Conservation (phyloP, 768 basidiomycete species). For the Termitomyces sp. region DNA sequence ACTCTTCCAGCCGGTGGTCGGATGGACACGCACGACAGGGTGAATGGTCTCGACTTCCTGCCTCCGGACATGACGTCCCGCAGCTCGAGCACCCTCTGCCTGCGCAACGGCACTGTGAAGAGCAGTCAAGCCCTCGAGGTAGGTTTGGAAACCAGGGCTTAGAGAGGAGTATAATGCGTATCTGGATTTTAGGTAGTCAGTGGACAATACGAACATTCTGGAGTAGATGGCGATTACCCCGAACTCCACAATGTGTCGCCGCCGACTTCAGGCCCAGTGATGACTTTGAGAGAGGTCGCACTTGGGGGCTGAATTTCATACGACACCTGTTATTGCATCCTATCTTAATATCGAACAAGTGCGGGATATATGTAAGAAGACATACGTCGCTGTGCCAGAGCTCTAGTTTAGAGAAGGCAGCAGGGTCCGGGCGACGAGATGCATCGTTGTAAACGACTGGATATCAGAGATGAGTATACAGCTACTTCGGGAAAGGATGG, state of each 20-base stretch:
- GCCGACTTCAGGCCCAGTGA: constrained; percentile 68
- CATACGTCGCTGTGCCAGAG: constrained; percentile 81
- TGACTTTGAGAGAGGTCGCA: constrained; percentile 72
- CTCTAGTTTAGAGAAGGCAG: constrained; percentile 70
- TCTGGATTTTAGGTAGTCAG: constrained; percentile 31
- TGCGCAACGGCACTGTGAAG: constrained; percentile 79
- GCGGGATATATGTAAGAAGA: neutral
- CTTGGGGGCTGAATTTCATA: constrained; percentile 85
- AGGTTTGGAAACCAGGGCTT: constrained; percentile 71
- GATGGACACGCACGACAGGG: constrained; percentile 82
- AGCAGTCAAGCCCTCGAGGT: constrained; percentile 71
- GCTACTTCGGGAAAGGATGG: neutral
- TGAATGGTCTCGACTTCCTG: constrained; percentile 69
- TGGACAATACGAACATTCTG: neutral
- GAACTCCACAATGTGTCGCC: constrained; percentile 85
- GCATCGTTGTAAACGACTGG: constrained; percentile 72
- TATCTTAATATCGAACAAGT: neutral
- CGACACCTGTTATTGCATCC: constrained; percentile 38
- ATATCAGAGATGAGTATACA: constrained; percentile 3
- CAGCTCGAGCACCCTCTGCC: constrained; percentile 70
- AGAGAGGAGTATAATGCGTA: constrained; percentile 84
- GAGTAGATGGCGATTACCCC: constrained; percentile 42
- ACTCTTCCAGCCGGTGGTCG: constrained; percentile 82
- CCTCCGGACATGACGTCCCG: constrained; percentile 69
- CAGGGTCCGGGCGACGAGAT: constrained; percentile 58